Conservation (phyloP, 148 eudicot genomes). For the Chenopodium quinoa region DNA sequence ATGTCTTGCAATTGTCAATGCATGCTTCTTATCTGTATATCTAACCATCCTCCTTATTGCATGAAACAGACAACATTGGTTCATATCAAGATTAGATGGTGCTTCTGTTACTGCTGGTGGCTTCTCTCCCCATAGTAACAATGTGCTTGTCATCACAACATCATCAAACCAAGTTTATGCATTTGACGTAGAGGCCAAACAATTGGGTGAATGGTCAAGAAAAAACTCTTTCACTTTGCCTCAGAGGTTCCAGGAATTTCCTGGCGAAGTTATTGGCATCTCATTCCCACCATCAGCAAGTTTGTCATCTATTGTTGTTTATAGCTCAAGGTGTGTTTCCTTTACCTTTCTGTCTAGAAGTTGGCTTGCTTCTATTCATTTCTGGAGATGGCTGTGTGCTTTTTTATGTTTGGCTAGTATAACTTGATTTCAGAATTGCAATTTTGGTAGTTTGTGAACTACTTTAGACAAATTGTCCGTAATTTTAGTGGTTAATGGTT, state of each 20-base stretch:
- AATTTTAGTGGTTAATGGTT: background rate
- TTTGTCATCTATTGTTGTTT: conserved; percentile 62
- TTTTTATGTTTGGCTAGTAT: background rate
- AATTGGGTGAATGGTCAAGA: conserved; percentile 80
- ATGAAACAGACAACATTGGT: conserved; percentile 87
- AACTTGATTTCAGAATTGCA: background rate
- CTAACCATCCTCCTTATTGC: background rate
- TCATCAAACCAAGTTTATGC: conserved; percentile 90
- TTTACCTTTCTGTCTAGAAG: background rate
- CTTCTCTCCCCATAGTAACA: conserved; percentile 68
- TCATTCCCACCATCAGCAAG: conserved; percentile 73
- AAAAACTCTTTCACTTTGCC: conserved; percentile 63
- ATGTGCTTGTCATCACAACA: conserved; percentile 77
- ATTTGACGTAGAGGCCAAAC: conserved; percentile 88
- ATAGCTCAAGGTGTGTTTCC: conserved; percentile 70
- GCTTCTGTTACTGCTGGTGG: conserved; percentile 92
- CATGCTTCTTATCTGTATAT: background rate
- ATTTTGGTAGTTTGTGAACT: background rate
- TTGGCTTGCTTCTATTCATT: background rate
- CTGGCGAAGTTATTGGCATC: conserved; percentile 95
- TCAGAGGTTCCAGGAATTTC: conserved; percentile 69
- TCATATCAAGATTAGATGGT: conserved; percentile 84
- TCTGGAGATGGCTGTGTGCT: background rate
- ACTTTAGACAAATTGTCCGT: background rate
- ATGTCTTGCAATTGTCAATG: background rate